phyloP scores from a whole-genome alignment of 2,329 filamentous ascomycete genomes.

The Helotiales sp. region DNA sequence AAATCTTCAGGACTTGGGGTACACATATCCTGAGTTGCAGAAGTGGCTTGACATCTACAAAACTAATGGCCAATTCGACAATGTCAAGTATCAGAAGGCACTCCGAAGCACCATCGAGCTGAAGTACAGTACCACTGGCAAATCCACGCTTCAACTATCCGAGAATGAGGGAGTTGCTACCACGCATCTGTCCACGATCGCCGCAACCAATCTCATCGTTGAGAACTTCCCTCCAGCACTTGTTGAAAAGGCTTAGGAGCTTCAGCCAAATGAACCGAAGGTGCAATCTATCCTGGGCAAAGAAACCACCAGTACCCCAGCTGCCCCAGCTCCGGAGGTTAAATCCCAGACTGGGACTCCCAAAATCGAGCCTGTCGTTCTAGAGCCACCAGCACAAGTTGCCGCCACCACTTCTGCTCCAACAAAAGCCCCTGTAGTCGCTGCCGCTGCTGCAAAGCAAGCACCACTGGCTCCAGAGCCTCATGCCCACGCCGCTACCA shows the following conservation, averaged over 20 bases:
- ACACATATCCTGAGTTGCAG: slow-evolving; percentile 38
- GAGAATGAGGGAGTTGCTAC: slow-evolving; percentile 18
- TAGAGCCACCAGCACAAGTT: not conserved
- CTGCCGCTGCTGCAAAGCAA: not conserved
- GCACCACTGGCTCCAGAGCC: not conserved
- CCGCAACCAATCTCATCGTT: slow-evolving; percentile 8
- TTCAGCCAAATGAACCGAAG: slow-evolving; percentile 2
- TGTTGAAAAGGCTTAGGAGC: slow-evolving; percentile 7
- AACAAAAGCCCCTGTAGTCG: not conserved
- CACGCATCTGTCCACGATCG: slow-evolving; percentile 13
- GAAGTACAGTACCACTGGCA: slow-evolving; percentile 26
- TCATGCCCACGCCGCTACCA: not conserved
- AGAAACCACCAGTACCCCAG: not conserved
- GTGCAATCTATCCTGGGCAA: not conserved
- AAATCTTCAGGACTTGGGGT: slow-evolving; percentile 21
- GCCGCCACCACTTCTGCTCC: not conserved
- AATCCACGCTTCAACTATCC: slow-evolving; percentile 12
- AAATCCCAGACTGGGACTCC: not conserved
- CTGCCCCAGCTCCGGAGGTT: not conserved
- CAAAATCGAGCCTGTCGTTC: not conserved
- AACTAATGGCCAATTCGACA: slow-evolving; percentile 20
- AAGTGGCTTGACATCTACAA: slow-evolving; percentile 44
- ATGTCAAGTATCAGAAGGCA: slow-evolving; percentile 19
- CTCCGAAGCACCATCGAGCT: slow-evolving; percentile 22
- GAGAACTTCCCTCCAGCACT: slow-evolving; percentile 26